Conservation (phyloP, 257 asterid genomes). For the Fraxinus anomala region DNA sequence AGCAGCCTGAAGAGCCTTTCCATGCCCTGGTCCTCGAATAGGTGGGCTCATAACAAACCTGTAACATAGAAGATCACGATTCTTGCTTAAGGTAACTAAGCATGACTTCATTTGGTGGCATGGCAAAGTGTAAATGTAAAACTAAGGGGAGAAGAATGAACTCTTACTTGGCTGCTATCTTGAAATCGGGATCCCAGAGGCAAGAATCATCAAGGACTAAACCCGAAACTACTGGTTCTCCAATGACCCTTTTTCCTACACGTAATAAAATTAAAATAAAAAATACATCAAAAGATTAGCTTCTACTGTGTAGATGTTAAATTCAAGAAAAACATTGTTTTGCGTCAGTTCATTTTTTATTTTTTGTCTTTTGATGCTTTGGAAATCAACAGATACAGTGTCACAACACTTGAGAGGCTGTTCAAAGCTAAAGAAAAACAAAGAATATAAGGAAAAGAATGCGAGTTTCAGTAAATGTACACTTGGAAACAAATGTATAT, state of each 20-base stretch:
- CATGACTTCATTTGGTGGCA: slow-evolving; percentile 6
- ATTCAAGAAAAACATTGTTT: background rate
- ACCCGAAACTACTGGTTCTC: slow-evolving; percentile 96
- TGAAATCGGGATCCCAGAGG: slow-evolving; percentile 92
- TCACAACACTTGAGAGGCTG: background rate
- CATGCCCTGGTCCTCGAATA: slow-evolving; percentile 87
- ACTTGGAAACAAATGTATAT: background rate
- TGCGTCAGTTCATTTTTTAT: background rate
- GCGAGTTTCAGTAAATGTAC: background rate
- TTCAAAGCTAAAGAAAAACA: background rate
- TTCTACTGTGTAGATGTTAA: background rate
- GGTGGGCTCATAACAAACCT: slow-evolving; percentile 99
- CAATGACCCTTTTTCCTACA: slow-evolving; percentile 92
- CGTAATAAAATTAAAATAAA: background rate
- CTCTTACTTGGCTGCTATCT: slow-evolving; percentile 79
- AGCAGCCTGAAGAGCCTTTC: slow-evolving; percentile 96
- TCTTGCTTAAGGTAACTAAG: slow-evolving; percentile 11
- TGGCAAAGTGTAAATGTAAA: slow-evolving; percentile 20
- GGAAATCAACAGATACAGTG: background rate
- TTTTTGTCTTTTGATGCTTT: background rate
- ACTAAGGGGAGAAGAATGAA: slow-evolving; percentile 21
- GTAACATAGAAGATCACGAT: slow-evolving; percentile 18
- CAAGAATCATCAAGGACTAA: slow-evolving; percentile 76
- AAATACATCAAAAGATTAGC: background rate
- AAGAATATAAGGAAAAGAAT: background rate